Percentiles rank a stretch among this genome's conserved stretches.
Evolutionary conservation across 257 asterid species (phyloP).

Genomic region (Fraxinus excelsior): DNA sequence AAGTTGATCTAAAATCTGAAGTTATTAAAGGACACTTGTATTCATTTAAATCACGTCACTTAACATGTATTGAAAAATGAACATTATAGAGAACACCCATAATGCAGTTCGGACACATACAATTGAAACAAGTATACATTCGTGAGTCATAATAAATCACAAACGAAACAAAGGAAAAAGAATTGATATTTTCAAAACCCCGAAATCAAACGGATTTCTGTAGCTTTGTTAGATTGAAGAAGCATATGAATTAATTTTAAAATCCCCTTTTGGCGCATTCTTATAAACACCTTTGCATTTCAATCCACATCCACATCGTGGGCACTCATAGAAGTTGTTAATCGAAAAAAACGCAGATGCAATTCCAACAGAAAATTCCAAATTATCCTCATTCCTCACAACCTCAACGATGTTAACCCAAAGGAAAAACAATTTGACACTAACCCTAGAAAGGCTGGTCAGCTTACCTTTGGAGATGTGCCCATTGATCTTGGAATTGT

Average conservation of each 20-base stretch:
- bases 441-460: slow-evolving; percentile 55
- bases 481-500: slow-evolving; percentile 25
- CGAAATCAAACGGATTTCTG: not conserved
- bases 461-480: slow-evolving; percentile 48
- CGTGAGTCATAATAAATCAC: not conserved
- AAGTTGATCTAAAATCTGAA: not conserved
- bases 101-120: not conserved
- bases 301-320: slow-evolving; percentile 87
- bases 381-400: slow-evolving; percentile 43
- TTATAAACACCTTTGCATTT: slow-evolving; percentile 39
- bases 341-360: slow-evolving; percentile 63
- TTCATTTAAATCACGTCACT: not conserved
- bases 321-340: slow-evolving; percentile 54
- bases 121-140: not conserved
- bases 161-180: not conserved
- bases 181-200: not conserved
- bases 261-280: slow-evolving; percentile 11
- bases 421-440: slow-evolving; percentile 61
- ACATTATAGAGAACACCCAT: not conserved
- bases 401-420: slow-evolving; percentile 83
- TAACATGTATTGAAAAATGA: not conserved
- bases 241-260: slow-evolving; percentile 27
- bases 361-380: slow-evolving; percentile 75
- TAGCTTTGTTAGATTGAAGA: slow-evolving; percentile 36
- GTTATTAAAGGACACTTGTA: not conserved